These are phyloP conservation scores for Tylopilus intermedius DNA, from an alignment of 768 basidiomycete genomes.

Conservation along the genomic window DNA sequence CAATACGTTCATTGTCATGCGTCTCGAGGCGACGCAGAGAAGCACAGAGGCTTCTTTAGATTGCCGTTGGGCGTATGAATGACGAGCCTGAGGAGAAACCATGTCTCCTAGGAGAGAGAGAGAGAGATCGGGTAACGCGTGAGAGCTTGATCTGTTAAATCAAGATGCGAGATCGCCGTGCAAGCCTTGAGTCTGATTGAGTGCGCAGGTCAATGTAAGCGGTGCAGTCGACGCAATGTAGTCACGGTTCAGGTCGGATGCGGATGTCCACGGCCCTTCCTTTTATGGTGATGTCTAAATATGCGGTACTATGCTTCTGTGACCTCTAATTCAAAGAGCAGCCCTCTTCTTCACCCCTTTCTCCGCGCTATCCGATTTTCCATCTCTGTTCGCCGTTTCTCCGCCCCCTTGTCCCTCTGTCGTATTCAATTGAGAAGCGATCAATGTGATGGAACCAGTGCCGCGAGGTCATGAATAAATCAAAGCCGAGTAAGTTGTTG, in stretches of 20 bases:
- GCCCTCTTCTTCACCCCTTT: slow-evolving; percentile 47
- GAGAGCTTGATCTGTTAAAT: slow-evolving; percentile 15
- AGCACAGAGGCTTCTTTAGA: slow-evolving; percentile 19
- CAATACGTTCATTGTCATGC: slow-evolving; percentile 23
- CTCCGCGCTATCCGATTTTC: slow-evolving; percentile 39
- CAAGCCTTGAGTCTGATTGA: slow-evolving; percentile 15
- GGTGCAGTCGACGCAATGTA: not conserved
- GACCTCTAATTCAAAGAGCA: slow-evolving; percentile 34
- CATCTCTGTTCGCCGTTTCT: slow-evolving; percentile 27
- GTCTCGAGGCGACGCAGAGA: slow-evolving; percentile 14
- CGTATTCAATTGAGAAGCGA: slow-evolving; percentile 31
- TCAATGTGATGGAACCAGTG: slow-evolving; percentile 21
- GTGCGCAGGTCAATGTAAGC: slow-evolving; percentile 1
- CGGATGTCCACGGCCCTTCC: slow-evolving; percentile 8
- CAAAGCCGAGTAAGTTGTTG: slow-evolving; percentile 66
- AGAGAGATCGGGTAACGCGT: slow-evolving; percentile 7
- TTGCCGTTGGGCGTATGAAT: slow-evolving; percentile 9
- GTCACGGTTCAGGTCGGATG: not conserved
- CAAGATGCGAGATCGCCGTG: slow-evolving; percentile 28
- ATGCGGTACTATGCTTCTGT: slow-evolving; percentile 30
- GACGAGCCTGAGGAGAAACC: not conserved
- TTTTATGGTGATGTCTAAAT: slow-evolving; percentile 3
- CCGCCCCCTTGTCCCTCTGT: slow-evolving; percentile 18
- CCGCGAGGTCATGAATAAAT: slow-evolving; percentile 46
- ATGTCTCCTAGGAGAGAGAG: slow-evolving; percentile 10